Base-by-base conservation (phyloP, 2,329 filamentous ascomycete genomes). In the Curvularia sp. region DNA sequence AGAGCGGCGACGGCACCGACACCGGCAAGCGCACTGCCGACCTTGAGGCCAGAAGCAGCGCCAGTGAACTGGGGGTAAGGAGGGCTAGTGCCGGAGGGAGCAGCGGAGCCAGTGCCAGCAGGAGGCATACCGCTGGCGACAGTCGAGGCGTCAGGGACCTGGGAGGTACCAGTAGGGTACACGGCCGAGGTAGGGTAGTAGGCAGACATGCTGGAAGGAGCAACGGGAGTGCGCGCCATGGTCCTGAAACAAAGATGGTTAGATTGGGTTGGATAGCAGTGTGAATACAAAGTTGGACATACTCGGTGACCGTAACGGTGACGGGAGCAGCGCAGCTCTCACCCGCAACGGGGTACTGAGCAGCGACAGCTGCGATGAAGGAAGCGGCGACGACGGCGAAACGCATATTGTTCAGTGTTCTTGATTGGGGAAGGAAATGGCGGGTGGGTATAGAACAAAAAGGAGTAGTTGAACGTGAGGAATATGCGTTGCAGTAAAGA, bases 1-100 rank as follows among this genome's bases (percentile, higher is more conserved):
- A 77, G 53, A 47, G 74, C 74, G 49, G 70, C 74, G 45, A 76
- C 36, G 18, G 69, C 74, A 68, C 67, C 74, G 34, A 71, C 67
- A 67, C 73, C 73, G n/a, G 72, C 72, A 55, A 75, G 59, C 7
- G 67, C 59, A n/a, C 71, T 64, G 32, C 70, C 72, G 34, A 74
- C 68, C 67, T 74, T 70, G 45, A 69, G 23, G 43, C 60, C 34
- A 46, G 61, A 65, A 42, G 74, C 74, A 39, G 74, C 73, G 49
- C 73, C 73, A 34, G 74, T 75, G 66, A 74, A 77, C 55, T 69
- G 59, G 13, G 66, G 59, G 30, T 64, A 59, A 23, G 68, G 63
- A 5, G 64, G 45, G 30, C 67, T 67, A 25, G 69, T 73, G 13
- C 67, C 69, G 25, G 64, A 65, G 4, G 68, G 64, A 28, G 53